phyloP scores from a whole-genome alignment of 2,329 filamentous ascomycete genomes.

The Aspergillus ochraceus region DNA sequence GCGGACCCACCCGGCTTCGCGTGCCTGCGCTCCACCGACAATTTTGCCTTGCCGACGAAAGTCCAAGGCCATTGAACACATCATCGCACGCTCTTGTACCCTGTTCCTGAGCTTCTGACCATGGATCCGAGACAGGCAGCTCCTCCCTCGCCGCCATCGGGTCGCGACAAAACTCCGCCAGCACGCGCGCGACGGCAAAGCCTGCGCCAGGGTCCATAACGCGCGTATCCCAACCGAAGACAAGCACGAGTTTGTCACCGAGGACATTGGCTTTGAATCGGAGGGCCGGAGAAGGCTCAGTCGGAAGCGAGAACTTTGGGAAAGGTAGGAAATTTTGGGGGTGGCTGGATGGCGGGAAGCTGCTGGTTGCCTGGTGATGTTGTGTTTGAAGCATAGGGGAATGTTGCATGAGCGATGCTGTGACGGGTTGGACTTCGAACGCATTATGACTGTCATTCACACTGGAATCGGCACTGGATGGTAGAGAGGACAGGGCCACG shows the following conservation, averaged over 20 bases:
- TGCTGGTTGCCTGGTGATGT: background rate
- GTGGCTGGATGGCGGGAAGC: background rate
- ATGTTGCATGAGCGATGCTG: background rate
- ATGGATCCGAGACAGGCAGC: background rate
- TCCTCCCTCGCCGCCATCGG: background rate
- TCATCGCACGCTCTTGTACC: background rate
- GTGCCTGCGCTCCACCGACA: background rate
- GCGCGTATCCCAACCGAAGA: background rate
- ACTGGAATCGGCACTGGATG: no score
- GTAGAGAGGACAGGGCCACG: background rate
- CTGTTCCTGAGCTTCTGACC: background rate
- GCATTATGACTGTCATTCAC: background rate
- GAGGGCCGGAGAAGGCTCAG: background rate
- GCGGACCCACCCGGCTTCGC: background rate
- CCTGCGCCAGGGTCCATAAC: background rate
- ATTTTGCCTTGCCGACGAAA: no score
- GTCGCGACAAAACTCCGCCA: background rate
- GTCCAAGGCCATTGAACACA: background rate
- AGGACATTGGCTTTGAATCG: background rate
- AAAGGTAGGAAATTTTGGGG: background rate
- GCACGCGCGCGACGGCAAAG: background rate
- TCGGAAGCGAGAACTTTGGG: background rate
- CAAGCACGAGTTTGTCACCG: background rate
- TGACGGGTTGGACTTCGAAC: background rate
- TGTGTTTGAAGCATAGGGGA: background rate